Evolutionary conservation across 2,329 filamentous ascomycete genomes (phyloP).

Genomic region (Phialemonium atrogriseum): DNA sequence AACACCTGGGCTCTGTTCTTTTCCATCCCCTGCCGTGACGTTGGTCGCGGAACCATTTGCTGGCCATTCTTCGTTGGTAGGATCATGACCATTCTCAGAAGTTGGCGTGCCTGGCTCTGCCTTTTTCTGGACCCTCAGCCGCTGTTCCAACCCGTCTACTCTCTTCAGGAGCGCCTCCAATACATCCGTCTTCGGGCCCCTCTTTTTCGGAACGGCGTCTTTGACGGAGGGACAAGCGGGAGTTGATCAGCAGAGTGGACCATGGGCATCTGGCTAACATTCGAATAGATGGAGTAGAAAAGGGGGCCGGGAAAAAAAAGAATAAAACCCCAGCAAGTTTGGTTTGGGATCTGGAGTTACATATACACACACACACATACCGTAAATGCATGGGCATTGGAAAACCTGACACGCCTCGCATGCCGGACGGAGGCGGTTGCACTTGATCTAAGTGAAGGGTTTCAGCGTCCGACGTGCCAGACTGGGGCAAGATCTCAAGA

Average conservation of each 20-base stretch:
- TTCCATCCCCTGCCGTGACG: constrained; percentile 25
- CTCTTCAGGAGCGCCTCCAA: constrained; percentile 76
- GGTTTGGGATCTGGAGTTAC: too few species aligned
- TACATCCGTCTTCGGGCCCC: constrained; percentile 84
- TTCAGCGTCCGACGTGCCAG: constrained; percentile 1
- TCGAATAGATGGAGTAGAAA: too few species aligned
- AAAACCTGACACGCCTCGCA: constrained; percentile 89
- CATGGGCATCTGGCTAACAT: too few species aligned
- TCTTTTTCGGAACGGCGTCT: constrained; percentile 86
- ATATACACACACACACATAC: constrained; percentile 48
- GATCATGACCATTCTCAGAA: constrained; percentile 17
- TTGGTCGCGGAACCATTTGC: constrained; percentile 11
- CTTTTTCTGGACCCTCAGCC: constrained; percentile 60
- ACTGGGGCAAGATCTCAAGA: too few species aligned
- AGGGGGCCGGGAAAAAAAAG: too few species aligned
- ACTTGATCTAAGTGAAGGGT: constrained; percentile 63
- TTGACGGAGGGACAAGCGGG: constrained; percentile 1
- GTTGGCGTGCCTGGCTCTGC: constrained; percentile 18
- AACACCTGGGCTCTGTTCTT: constrained; percentile 29
- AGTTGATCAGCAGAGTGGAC: background rate
- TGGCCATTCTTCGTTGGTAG: constrained; percentile 10
- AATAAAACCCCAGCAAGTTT: too few species aligned
- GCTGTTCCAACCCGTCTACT: constrained; percentile 76
- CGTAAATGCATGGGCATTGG: constrained; percentile 80
- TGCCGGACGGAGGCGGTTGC: constrained; percentile 73